A percentile compares a stretch with the other conserved stretches of the same genome.
Evolutionary conservation across 768 basidiomycete genomes (phyloP).

Genomic region (Boletellus sp.): DNA sequence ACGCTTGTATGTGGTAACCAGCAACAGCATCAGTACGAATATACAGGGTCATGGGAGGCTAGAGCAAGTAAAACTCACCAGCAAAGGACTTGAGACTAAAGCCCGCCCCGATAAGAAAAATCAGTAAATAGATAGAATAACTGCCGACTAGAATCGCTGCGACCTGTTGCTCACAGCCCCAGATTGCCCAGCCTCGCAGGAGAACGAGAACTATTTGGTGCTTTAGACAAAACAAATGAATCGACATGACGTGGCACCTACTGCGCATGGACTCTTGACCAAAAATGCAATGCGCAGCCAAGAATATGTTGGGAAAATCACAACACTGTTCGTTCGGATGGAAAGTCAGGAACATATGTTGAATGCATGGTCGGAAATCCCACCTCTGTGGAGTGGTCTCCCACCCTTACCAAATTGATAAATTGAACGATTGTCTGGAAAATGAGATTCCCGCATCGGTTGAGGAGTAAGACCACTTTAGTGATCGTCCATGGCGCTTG

Average conservation of each 20-base stretch:
- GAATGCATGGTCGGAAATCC: not conserved
- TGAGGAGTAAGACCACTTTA: constrained; percentile 10
- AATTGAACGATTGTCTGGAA: constrained; percentile 8
- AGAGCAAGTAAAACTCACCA: not conserved
- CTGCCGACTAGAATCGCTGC: not conserved
- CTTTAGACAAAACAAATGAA: not conserved
- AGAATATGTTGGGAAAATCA: not conserved
- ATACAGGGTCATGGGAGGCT: no score
- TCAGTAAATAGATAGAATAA: constrained; percentile 5
- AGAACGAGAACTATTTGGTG: constrained; percentile 9
- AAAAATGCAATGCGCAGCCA: not conserved
- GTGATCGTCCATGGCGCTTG: constrained; percentile 7
- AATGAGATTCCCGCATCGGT: constrained; percentile 14
- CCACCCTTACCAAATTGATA: constrained; percentile 3
- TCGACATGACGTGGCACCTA: not conserved
- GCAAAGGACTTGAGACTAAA: not conserved
- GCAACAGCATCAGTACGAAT: not conserved
- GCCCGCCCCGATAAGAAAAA: not conserved
- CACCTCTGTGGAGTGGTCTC: not conserved
- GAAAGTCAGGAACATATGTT: not conserved
- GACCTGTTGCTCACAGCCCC: constrained; percentile 4
- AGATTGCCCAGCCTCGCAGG: constrained; percentile 17
- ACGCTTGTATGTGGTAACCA: not conserved
- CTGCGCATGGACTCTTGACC: constrained; percentile 13
- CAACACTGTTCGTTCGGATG: constrained; percentile 4